Conservation (phyloP, 2,329 filamentous ascomycete species). For the Dactylellina leptospora region DNA sequence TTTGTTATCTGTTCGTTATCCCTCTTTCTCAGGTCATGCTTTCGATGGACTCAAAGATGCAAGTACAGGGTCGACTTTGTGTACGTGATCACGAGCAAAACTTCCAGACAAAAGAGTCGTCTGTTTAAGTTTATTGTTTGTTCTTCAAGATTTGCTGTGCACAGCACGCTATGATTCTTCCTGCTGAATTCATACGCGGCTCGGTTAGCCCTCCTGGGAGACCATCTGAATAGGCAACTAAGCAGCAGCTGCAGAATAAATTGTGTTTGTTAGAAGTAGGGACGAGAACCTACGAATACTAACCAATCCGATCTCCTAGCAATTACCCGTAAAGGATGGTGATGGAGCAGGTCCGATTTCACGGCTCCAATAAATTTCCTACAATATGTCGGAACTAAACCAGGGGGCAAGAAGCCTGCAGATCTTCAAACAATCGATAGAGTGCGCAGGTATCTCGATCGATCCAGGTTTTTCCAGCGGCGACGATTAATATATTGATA, state of each 20-base stretch:
- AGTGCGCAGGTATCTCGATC: slow-evolving; percentile 12
- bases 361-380: slow-evolving; percentile 15
- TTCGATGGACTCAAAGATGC: not conserved
- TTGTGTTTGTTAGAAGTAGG: slow-evolving; percentile 32
- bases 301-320: slow-evolving; percentile 19
- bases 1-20: slow-evolving; percentile 22
- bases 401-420: slow-evolving; percentile 17
- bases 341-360: not conserved
- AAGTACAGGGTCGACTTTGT: not conserved
- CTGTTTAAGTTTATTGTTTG: not conserved
- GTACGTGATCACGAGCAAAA: slow-evolving; percentile 29
- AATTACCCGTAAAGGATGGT: slow-evolving; percentile 35
- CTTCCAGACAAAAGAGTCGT: not conserved
- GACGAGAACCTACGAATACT: slow-evolving; percentile 1
- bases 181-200: slow-evolving; percentile 40
- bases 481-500: not conserved
- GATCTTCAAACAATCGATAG: slow-evolving; percentile 5
- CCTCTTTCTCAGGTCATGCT: not conserved
- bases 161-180: slow-evolving; percentile 22
- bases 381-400: not conserved
- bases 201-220: slow-evolving; percentile 37
- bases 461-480: not conserved
- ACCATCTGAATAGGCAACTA: slow-evolving; percentile 40
- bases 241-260: slow-evolving; percentile 23
- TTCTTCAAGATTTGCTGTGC: not conserved